Conservation (phyloP, 2,329 filamentous ascomycete species). For the Exophiala sp. region DNA sequence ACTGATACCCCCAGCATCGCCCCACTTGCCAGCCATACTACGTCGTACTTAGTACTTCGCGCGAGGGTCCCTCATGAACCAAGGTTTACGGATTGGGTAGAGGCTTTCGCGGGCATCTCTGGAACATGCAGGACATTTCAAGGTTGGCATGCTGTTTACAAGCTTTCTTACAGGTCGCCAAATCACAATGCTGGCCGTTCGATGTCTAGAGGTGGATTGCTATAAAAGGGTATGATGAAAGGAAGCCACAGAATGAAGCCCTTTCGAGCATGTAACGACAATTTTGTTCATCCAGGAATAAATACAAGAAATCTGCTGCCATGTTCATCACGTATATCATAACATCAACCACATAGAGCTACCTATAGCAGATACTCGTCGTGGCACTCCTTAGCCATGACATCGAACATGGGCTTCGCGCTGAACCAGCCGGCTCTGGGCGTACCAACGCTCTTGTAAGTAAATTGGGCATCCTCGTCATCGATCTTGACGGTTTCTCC, state of each 20-base stretch:
- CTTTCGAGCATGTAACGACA: too few relatives aligned
- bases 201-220: neutral
- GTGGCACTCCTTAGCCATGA: conserved; percentile 60
- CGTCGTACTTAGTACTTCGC: neutral
- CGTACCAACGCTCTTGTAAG: conserved; percentile 62
- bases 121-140: too few relatives aligned
- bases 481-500: conserved; percentile 63
- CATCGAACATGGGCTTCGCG: conserved; percentile 68
- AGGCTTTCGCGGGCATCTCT: too few relatives aligned
- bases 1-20: neutral
- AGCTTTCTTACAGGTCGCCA: too few relatives aligned
- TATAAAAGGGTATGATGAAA: neutral
- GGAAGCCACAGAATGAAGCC: too few relatives aligned
- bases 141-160: too few relatives aligned
- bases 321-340: too few relatives aligned
- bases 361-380: conserved; percentile 49
- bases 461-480: conserved; percentile 65
- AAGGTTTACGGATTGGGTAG: too few relatives aligned
- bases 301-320: too few relatives aligned
- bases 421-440: conserved; percentile 65
- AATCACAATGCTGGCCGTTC: too few relatives aligned
- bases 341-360: neutral
- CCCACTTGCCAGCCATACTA: neutral
- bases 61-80: neutral
- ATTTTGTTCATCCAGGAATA: too few relatives aligned